phyloP scores from a whole-genome alignment of 495 filamentous ascomycete species.

The Schizothecium vesticola region DNA sequence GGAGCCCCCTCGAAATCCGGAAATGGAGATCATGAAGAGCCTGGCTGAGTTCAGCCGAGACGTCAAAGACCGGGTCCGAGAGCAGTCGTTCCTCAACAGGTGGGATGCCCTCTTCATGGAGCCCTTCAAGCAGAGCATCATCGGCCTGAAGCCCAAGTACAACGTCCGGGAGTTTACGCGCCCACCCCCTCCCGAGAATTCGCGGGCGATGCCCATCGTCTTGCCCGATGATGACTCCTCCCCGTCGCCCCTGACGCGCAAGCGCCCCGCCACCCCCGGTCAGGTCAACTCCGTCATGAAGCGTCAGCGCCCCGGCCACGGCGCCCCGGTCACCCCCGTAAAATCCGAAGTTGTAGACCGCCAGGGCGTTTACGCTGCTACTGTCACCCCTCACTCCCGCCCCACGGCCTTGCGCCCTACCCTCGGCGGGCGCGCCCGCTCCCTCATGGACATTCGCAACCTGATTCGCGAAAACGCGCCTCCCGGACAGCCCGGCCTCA shows the following conservation, averaged over 20 bases:
- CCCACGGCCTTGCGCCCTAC: not conserved
- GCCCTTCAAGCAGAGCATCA: slow-evolving; percentile 31
- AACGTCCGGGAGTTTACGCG: slow-evolving; percentile 23
- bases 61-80: slow-evolving; percentile 33
- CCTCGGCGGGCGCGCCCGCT: slow-evolving; percentile 7
- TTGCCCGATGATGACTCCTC: slow-evolving; percentile 20
- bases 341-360: slow-evolving; percentile 17
- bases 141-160: slow-evolving; percentile 41
- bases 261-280: not conserved
- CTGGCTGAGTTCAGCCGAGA: slow-evolving; percentile 36
- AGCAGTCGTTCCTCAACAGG: slow-evolving; percentile 24
- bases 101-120: slow-evolving; percentile 28
- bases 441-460: slow-evolving; percentile 29
- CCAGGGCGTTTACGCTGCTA: not conserved
- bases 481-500: slow-evolving; percentile 41
- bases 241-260: slow-evolving; percentile 17
- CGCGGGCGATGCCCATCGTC: slow-evolving; percentile 10
- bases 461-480: slow-evolving; percentile 34
- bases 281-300: slow-evolving; percentile 11
- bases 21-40: slow-evolving; percentile 42
- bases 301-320: slow-evolving; percentile 10
- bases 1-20: slow-evolving; percentile 48
- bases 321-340: slow-evolving; percentile 2
- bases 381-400: not conserved
- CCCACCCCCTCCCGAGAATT: not conserved